Evolutionary conservation across 176 grass and related monocot species (phyloP).

Genomic region (Otatea glauca): DNA sequence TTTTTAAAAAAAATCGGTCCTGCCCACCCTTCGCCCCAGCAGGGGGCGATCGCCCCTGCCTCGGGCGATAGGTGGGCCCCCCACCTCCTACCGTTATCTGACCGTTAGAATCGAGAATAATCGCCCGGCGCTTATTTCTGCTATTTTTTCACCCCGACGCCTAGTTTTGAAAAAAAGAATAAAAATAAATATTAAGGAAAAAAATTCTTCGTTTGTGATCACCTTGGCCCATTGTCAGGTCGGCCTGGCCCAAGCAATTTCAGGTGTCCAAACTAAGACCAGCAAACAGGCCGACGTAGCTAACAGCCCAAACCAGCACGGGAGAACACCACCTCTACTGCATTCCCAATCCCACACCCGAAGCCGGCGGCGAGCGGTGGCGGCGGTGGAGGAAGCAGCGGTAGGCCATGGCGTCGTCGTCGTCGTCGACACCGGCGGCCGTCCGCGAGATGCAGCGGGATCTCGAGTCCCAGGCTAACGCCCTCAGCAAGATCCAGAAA

Average conservation of each 20-base stretch:
- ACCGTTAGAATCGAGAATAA: too few species aligned
- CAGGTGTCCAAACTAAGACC: not conserved
- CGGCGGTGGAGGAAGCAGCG: not conserved
- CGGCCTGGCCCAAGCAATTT: not conserved
- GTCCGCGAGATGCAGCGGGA: constrained; percentile 84
- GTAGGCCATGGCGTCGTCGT: constrained; percentile 54
- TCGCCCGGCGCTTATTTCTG: too few species aligned
- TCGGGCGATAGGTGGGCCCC: too few species aligned
- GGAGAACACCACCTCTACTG: not conserved
- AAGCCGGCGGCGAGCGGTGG: constrained; percentile 30
- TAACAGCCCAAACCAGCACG: constrained; percentile 20
- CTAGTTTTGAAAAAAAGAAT: too few species aligned
- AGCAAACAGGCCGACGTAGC: not conserved
- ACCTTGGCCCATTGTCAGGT: not conserved
- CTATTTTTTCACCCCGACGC: too few species aligned
- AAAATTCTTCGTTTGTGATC: not conserved
- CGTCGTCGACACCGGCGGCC: constrained; percentile 55
- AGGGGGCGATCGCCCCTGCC: too few species aligned
- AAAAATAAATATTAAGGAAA: too few species aligned
- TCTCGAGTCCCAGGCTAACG: constrained; percentile 78
- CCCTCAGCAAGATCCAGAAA: constrained; percentile 98
- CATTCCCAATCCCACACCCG: not conserved
- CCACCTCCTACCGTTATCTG: too few species aligned
- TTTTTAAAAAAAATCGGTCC: too few species aligned
- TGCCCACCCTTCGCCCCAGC: too few species aligned